Evolutionary conservation across 1,284 basidiomycete species (phyloP), one percentile per base, ranked within the genome.

Genomic region (Megacollybia platyphylla): DNA sequence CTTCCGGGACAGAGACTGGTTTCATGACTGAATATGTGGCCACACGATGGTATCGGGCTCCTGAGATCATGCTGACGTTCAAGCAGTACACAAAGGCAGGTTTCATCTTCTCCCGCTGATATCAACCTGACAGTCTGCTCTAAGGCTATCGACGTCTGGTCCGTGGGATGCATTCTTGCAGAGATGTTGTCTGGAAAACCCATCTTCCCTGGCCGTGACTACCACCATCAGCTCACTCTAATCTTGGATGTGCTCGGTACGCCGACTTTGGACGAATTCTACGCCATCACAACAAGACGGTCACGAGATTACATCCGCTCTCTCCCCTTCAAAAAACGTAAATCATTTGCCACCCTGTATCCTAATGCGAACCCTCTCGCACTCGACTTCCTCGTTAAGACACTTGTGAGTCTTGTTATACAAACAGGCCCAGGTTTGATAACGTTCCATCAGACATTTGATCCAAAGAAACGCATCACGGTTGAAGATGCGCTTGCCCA

Each of bases 11-110:
- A 4, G 85, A 86, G 54, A 86, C 80, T 0, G 88, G 88, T 0
- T 90, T 90, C 64, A 92, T 93, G 89, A 93, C 89, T 0, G 84
- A 89, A 78, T 93, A 94, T 56, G 91, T 96, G 38, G 91, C 92
- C 3, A 96, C 91, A 8, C 70, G 84, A 49, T 89, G 86, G 91
- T 94, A 94, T 56, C 79, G 92, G 35, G 91, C 91, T 0, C 91
- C 91, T 1, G 91, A 94, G 60, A 91, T 94, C 63, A 94, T 96
- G 92, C 71, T 96, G 46, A 93, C 90, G 2, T 94, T 96, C 70
- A 90, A 92, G 58, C 87, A 92, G 62, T 96, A 96, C 65, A 92
- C 89, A 44, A 92, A 92, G 65, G 87, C 84, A 34, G 51, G 62
- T 49, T 28, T 27, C 42, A 34, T 34, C 31, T 11, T 34, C 15